A percentile compares a stretch with the other conserved stretches of the same genome.
phyloP scores from a whole-genome alignment of 73 alveolate species.

The Uronychia binucleata region DNA sequence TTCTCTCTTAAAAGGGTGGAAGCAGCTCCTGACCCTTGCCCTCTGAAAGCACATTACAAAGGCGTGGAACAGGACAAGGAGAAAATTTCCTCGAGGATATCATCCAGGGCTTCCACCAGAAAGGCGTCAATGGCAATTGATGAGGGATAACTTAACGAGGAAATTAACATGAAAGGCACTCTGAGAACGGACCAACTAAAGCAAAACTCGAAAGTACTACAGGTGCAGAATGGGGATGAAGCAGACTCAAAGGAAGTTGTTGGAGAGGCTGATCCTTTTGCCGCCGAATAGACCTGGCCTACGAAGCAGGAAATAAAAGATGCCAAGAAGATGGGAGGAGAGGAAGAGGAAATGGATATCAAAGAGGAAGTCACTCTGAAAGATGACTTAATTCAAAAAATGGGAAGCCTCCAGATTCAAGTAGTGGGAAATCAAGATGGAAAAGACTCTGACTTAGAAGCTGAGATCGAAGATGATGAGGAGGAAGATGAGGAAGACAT shows the following conservation, averaged over 20 bases:
- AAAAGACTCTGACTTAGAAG: constrained; percentile 45
- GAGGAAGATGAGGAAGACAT: constrained; percentile 80
- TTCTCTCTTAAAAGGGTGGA: constrained; percentile 77
- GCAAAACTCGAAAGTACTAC: neutral
- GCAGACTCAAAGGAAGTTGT: constrained; percentile 17
- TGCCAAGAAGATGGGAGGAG: constrained; percentile 1
- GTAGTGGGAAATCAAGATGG: constrained; percentile 50
- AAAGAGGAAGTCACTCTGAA: neutral
- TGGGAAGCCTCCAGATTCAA: constrained; percentile 63
- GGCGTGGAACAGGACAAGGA: constrained; percentile 48
- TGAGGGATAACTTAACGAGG: neutral
- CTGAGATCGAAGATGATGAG: constrained; percentile 64
- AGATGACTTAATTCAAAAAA: neutral
- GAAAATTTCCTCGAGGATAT: constrained; percentile 15
- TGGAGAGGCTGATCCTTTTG: constrained; percentile 31
- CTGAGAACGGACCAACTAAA: neutral
- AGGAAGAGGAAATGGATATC: constrained; percentile 26
- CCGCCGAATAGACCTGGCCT: constrained; percentile 65
- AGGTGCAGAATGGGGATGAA: neutral
- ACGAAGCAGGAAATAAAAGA: constrained; percentile 42
- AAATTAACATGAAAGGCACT: neutral
- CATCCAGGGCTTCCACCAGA: neutral
- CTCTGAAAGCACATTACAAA: constrained; percentile 53
- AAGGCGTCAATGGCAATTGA: neutral
- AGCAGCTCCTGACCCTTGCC: constrained; percentile 75